Base-by-base conservation (phyloP, 2,329 filamentous ascomycete genomes). In the Amesomyces nigricolor region DNA sequence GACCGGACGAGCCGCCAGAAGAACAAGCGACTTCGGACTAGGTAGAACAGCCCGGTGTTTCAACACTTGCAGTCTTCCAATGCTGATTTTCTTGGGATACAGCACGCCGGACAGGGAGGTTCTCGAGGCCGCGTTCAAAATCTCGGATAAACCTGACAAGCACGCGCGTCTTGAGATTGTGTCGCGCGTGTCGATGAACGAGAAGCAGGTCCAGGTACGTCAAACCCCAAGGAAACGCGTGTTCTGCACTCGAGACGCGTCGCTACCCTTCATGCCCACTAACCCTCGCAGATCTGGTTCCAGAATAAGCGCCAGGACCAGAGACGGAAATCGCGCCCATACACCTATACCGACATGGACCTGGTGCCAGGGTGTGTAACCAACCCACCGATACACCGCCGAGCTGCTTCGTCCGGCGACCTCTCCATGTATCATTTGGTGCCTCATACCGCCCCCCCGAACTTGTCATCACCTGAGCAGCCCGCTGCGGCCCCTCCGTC, bases 261-360 rank as follows among this genome's bases (percentile, higher is more conserved):
- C 48, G 40, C 43, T 7, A 38, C 5, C 7, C 14, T 30, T 4
- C 11, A 19, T 65, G 61, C 67, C 56, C 57, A 50, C 61, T 63
- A 43, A 60, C 16, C 16, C 49, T 35, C 11, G 32, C 56, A 96
- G 92, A 96, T 96, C 65, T 97, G 92, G 92, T 96, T 96, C 73
- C 92, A 96, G 68, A 96, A 96, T 67, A 84, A 91, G 67, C 82
- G 92, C 62, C 92, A 97, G 71, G 96, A 95, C 71, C 89, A 95
- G 70, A 83, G 92, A 64, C 83, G 92, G 63, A 95, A 92, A 75
- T 90, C 89, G 53, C 87, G 89, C 63, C 91, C 91, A 46, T 78
- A 26, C 22, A 26, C 22, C 22, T 26, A 26, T 26, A 26, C 22
- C 22, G 22, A 26, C 22, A 26, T 26, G 22, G 22, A 26, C 5